Percentiles rank a stretch among this genome's conserved stretches.
phyloP scores from a whole-genome alignment of 2,329 filamentous ascomycete genomes.

The Sordariomycetes sp. region DNA sequence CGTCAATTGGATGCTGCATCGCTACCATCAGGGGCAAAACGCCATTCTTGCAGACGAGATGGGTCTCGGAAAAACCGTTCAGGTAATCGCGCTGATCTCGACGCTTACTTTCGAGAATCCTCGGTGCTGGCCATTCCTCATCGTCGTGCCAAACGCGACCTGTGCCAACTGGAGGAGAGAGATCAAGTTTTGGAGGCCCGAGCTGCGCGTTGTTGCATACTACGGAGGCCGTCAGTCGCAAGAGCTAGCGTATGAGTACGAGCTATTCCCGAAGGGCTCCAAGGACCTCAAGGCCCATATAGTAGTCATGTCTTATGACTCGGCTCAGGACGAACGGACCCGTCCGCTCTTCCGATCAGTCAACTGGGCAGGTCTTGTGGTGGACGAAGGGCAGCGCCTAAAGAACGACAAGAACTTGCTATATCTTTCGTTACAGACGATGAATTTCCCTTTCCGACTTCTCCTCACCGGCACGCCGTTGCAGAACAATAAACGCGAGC shows the following conservation, averaged over 20 bases:
- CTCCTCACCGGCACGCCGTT: constrained; percentile 84
- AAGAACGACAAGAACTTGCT: constrained; percentile 85
- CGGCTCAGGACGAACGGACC: constrained; percentile 61
- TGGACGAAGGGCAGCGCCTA: constrained; percentile 89
- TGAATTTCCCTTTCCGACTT: constrained; percentile 72
- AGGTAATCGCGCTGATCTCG: constrained; percentile 73
- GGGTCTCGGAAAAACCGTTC: constrained; percentile 95
- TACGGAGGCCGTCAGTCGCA: constrained; percentile 68
- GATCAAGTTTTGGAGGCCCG: constrained; percentile 85
- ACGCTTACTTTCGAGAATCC: constrained; percentile 55
- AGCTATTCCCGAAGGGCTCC: constrained; percentile 60
- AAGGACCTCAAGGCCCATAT: constrained; percentile 74
- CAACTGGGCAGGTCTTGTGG: constrained; percentile 76
- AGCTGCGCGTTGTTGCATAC: constrained; percentile 79
- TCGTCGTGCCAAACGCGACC: constrained; percentile 89
- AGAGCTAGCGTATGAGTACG: constrained; percentile 65
- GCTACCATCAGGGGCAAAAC: constrained; percentile 71
- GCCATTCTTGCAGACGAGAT: constrained; percentile 94
- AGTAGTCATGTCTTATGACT: constrained; percentile 91
- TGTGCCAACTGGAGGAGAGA: constrained; percentile 97
- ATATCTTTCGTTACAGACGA: constrained; percentile 58
- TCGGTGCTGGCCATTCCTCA: constrained; percentile 75
- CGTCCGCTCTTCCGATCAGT: constrained; percentile 53
- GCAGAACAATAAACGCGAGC: constrained; percentile 87
- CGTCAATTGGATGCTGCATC: constrained; percentile 88